A percentile compares a stretch with the other conserved stretches of the same genome.
Evolutionary conservation across 2,329 filamentous ascomycete species (phyloP).

Genomic region (Dactylonectria macrodidyma): DNA sequence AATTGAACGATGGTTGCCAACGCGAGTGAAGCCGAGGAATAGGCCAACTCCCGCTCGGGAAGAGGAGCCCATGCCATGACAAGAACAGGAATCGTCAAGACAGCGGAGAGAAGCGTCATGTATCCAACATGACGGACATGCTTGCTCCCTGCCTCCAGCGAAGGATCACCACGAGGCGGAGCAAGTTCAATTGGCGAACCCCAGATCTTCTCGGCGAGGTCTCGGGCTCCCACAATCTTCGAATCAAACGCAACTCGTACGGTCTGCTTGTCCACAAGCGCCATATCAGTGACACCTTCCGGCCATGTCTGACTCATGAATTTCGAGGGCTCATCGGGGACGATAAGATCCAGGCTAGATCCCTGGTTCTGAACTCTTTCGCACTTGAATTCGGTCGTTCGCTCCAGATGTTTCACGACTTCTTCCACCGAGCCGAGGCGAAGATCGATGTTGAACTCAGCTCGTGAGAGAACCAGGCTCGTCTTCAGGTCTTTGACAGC

Average conservation of each 20-base stretch:
- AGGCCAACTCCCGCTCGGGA: slow-evolving; percentile 61
- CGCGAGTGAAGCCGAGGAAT: slow-evolving; percentile 69
- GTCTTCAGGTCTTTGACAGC: slow-evolving; percentile 71
- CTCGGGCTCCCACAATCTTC: slow-evolving; percentile 61
- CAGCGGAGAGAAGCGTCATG: slow-evolving; percentile 66
- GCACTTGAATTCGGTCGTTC: slow-evolving; percentile 75
- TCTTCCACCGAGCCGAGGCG: slow-evolving; percentile 53
- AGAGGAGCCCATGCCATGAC: slow-evolving; percentile 78
- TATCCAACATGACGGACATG: slow-evolving; percentile 67
- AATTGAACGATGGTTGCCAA: slow-evolving; percentile 78
- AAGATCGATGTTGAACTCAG: slow-evolving; percentile 74
- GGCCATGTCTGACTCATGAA: slow-evolving; percentile 59
- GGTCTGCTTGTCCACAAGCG: slow-evolving; percentile 53
- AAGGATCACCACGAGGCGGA: slow-evolving; percentile 59
- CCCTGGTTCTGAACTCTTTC: slow-evolving; percentile 62
- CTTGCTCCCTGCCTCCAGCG: slow-evolving; percentile 64
- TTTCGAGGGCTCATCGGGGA: slow-evolving; percentile 50
- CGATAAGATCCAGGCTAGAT: slow-evolving; percentile 67
- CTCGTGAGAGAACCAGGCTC: slow-evolving; percentile 74
- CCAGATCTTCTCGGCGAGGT: slow-evolving; percentile 57
- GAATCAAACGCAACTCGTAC: slow-evolving; percentile 62
- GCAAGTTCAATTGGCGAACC: slow-evolving; percentile 59
- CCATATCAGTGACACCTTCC: slow-evolving; percentile 59
- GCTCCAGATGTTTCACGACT: slow-evolving; percentile 66
- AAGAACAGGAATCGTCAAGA: slow-evolving; percentile 74